These are phyloP conservation scores for Echinochloa phyllopogon DNA, from an alignment of 176 grass and related monocot genomes.

Conservation along the genomic window DNA sequence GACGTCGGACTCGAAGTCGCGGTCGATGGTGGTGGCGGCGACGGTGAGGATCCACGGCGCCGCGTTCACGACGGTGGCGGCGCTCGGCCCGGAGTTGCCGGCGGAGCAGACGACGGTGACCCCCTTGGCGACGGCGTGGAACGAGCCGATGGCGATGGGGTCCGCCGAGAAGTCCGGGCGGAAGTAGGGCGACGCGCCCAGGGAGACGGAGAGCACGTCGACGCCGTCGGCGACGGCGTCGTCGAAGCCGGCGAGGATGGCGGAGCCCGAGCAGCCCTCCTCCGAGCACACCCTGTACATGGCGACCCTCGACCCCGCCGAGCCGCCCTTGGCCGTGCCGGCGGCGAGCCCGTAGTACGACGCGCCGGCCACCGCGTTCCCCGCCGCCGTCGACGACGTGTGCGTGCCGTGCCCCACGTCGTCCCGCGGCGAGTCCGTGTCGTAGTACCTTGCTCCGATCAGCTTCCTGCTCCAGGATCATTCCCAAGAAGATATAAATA, in stretches of 20 bases:
- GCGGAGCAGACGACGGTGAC: conserved; percentile 82
- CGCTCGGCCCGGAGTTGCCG: conserved; percentile 68
- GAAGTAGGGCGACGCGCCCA: conserved; percentile 52
- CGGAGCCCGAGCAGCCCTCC: conserved; percentile 68
- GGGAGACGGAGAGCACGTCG: conserved; percentile 68
- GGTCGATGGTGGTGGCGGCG: conserved; percentile 82
- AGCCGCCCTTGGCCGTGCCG: conserved; percentile 75
- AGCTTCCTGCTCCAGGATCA: conserved; percentile 62
- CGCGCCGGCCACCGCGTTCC: conserved; percentile 51
- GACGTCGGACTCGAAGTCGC: conserved; percentile 86
- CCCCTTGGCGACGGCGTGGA: conserved; percentile 80
- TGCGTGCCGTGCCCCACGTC: conserved; percentile 76
- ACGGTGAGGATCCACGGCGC: conserved; percentile 96
- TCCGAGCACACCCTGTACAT: conserved; percentile 79
- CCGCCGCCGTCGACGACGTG: conserved; percentile 81
- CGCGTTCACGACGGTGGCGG: conserved; percentile 63
- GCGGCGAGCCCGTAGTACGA: conserved; percentile 81
- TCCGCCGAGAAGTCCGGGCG: conserved; percentile 63
- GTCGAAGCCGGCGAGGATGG: conserved; percentile 85
- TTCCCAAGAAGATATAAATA: not conserved
- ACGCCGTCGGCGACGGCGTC: conserved; percentile 82
- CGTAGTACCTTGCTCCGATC: conserved; percentile 90
- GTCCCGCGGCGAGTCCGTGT: conserved; percentile 57
- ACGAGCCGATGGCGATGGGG: conserved; percentile 82
- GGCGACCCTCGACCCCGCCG: conserved; percentile 55